A percentile compares a stretch with the other conserved stretches of the same genome.
phyloP scores from a whole-genome alignment of 2,329 filamentous ascomycete genomes.

The Colletotrichum tropicale region DNA sequence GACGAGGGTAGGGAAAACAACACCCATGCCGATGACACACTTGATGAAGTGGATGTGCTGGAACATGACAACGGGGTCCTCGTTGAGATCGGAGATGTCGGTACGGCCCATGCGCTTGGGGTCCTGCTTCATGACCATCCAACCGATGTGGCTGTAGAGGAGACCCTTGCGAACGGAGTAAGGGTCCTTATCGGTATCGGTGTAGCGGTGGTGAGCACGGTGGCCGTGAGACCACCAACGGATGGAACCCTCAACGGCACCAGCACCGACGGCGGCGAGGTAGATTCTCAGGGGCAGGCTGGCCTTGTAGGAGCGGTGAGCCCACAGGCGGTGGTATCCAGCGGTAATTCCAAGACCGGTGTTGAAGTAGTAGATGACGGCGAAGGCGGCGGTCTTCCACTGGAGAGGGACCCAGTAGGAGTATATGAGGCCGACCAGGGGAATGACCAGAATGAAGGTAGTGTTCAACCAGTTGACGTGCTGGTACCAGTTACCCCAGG shows the following conservation, averaged over 20 bases:
- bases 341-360: slow-evolving; percentile 82
- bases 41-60: slow-evolving; percentile 89
- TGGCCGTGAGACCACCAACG: slow-evolving; percentile 90
- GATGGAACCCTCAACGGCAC: slow-evolving; percentile 84
- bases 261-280: slow-evolving; percentile 80
- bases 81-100: slow-evolving; percentile 87
- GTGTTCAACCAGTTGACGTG: slow-evolving; percentile 96
- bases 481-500: slow-evolving; percentile 84
- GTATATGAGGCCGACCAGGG: slow-evolving; percentile 73
- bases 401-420: slow-evolving; percentile 81
- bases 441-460: slow-evolving; percentile 78
- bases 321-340: slow-evolving; percentile 76
- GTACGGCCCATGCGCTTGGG: slow-evolving; percentile 86
- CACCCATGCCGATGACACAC: slow-evolving; percentile 77
- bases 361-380: slow-evolving; percentile 82
- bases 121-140: slow-evolving; percentile 95
- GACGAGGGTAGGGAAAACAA: slow-evolving; percentile 76
- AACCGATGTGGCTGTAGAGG: slow-evolving; percentile 80
- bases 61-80: slow-evolving; percentile 84
- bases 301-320: slow-evolving; percentile 84
- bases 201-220: slow-evolving; percentile 88
- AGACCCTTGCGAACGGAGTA: slow-evolving; percentile 90
- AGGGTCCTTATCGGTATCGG: slow-evolving; percentile 90
- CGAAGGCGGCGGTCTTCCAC: slow-evolving; percentile 73
- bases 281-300: slow-evolving; percentile 78